Evolutionary conservation across 371 early-diverging fungal species (phyloP).

Genomic region (Mucor velutinosus): DNA sequence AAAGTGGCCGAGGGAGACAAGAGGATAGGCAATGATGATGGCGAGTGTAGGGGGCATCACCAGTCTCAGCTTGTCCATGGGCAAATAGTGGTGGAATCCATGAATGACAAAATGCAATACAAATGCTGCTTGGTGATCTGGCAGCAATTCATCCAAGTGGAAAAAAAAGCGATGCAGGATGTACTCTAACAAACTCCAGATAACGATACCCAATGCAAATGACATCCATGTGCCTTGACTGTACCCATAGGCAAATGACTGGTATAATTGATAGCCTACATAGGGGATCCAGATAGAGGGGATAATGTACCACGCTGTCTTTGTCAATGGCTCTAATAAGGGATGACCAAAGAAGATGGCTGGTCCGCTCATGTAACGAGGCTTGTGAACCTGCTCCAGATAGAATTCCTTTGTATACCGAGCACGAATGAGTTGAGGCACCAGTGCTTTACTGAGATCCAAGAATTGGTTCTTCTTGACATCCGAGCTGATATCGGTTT

Average conservation of each 20-base stretch:
- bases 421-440: constrained; percentile 77
- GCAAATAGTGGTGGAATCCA: constrained; percentile 93
- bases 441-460: constrained; percentile 79
- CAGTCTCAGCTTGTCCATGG: constrained; percentile 90
- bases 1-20: constrained; percentile 56
- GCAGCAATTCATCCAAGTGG: constrained; percentile 85
- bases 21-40: constrained; percentile 62
- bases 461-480: constrained; percentile 70
- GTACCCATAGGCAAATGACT: constrained; percentile 18
- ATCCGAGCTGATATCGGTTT: constrained; percentile 49
- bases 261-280: constrained; percentile 36
- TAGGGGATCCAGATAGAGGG: constrained; percentile 87
- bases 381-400: constrained; percentile 89
- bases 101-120: constrained; percentile 84
- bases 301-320: constrained; percentile 90
- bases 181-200: constrained; percentile 86
- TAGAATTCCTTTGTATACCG: constrained; percentile 81
- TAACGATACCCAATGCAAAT: constrained; percentile 67
- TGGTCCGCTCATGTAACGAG: constrained; percentile 77
- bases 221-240: constrained; percentile 13
- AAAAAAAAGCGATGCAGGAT: constrained; percentile 89
- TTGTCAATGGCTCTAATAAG: constrained; percentile 78
- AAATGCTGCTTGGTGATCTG: constrained; percentile 77
- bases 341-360: constrained; percentile 80
- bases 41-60: constrained; percentile 95